These are phyloP conservation scores for Telopea speciosissima DNA, from an alignment of 177 flowering plant species.

Conservation along the genomic window DNA sequence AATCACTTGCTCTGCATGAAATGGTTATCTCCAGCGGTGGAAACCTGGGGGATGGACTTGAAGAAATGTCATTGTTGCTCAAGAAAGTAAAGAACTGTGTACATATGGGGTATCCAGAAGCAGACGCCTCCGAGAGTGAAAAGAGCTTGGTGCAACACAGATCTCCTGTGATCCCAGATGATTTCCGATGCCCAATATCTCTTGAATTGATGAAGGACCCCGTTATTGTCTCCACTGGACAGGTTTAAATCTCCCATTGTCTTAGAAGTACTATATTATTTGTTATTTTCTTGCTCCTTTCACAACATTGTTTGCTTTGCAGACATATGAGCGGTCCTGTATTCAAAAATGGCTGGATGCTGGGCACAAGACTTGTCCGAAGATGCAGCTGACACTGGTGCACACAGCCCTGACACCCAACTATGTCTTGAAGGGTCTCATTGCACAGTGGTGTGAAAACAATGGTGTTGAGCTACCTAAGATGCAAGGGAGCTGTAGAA, in stretches of 20 bases:
- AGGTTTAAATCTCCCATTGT: constrained; percentile 39
- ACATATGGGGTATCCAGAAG: constrained; percentile 37
- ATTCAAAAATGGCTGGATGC: constrained; percentile 93
- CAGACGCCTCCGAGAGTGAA: constrained; percentile 39
- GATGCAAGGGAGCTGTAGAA: constrained; percentile 41
- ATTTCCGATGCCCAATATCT: constrained; percentile 91
- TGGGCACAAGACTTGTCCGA: constrained; percentile 95
- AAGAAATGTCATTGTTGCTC: constrained; percentile 55
- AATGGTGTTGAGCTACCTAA: constrained; percentile 83
- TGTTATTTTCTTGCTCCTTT: background rate
- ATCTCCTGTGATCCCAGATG: constrained; percentile 92
- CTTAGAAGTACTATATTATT: background rate
- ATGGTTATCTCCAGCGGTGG: constrained; percentile 48
- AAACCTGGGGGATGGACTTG: constrained; percentile 45
- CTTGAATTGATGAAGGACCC: constrained; percentile 96
- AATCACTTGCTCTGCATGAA: constrained; percentile 64
- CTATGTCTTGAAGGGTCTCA: constrained; percentile 79
- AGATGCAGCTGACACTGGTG: constrained; percentile 72
- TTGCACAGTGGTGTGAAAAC: constrained; percentile 88
- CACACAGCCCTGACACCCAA: constrained; percentile 83
- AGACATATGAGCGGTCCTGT: constrained; percentile 85
- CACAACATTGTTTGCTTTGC: constrained; percentile 16
- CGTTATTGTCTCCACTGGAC: constrained; percentile 92
- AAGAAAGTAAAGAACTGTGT: constrained; percentile 60
- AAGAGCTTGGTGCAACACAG: constrained; percentile 52